Conservation (phyloP, 352 stramenopile genomes). For the Globisporangium spiculum region DNA sequence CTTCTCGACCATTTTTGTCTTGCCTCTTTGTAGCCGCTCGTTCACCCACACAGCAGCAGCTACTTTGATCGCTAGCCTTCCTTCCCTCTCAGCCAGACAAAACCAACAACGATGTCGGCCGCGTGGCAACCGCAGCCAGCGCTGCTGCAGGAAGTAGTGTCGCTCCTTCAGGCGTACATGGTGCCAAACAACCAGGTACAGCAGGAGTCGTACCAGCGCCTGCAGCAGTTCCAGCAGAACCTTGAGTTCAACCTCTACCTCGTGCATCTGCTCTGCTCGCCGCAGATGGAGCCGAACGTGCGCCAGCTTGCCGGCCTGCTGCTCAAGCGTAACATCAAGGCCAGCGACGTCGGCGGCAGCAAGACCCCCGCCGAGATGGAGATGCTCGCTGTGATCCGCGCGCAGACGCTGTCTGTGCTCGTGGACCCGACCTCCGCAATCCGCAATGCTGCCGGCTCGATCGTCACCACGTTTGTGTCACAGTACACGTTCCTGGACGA, state of each 20-base stretch:
- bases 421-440: conserved; percentile 63
- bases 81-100: not conserved
- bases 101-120: conserved; percentile 25
- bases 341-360: conserved; percentile 48
- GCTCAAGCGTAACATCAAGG: conserved; percentile 88
- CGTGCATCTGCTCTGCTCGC: conserved; percentile 73
- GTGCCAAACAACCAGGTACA: conserved; percentile 86
- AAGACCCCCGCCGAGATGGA: conserved; percentile 61
- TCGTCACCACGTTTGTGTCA: conserved; percentile 85
- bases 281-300: conserved; percentile 56
- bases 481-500: conserved; percentile 87
- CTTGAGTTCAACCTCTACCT: conserved; percentile 90
- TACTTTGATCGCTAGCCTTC: not conserved
- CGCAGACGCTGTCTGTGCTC: conserved; percentile 69
- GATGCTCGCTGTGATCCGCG: conserved; percentile 78
- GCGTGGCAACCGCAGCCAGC: conserved; percentile 77
- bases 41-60: not conserved
- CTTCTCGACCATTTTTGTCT: not conserved
- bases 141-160: conserved; percentile 74
- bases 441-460: conserved; percentile 69
- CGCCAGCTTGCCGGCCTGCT: conserved; percentile 77
- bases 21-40: not conserved
- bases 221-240: conserved; percentile 88
- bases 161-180: conserved; percentile 76
- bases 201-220: conserved; percentile 73